Conservation (phyloP, 2,329 filamentous ascomycete species). For the Fusarium incarnatum region DNA sequence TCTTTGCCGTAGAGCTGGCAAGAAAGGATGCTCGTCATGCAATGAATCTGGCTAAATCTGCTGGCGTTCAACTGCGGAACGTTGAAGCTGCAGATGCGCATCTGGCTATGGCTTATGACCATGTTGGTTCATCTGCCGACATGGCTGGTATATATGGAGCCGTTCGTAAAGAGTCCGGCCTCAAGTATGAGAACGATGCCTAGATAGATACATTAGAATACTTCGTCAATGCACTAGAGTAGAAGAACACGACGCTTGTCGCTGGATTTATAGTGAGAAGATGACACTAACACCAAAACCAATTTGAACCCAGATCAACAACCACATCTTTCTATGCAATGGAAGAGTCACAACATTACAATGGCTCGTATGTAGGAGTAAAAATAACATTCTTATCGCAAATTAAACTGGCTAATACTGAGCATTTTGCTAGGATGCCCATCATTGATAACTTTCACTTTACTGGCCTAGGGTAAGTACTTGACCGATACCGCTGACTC, state of each 20-base stretch:
- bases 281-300: background rate
- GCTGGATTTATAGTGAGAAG: rapidly evolving
- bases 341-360: background rate
- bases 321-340: background rate
- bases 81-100: conserved; percentile 76
- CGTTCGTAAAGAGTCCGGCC: conserved; percentile 77
- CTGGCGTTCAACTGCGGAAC: conserved; percentile 72
- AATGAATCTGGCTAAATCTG: conserved; percentile 70
- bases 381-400: rapidly evolving
- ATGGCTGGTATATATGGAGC: conserved; percentile 86
- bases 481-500: conserved; percentile 21
- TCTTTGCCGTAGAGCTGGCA: conserved; percentile 85
- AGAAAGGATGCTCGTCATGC: conserved; percentile 86
- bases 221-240: background rate
- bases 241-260: too few relatives aligned
- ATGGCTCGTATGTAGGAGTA: background rate
- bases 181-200: conserved; percentile 75
- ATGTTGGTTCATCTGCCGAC: conserved; percentile 77
- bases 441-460: background rate
- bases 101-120: conserved; percentile 74
- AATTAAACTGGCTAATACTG: background rate
- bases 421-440: background rate
- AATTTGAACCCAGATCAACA: background rate
- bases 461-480: conserved; percentile 19
- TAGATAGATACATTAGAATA: conserved; percentile 3